Conservation (phyloP, 352 stramenopile genomes). For the Labyrinthula sp. region DNA sequence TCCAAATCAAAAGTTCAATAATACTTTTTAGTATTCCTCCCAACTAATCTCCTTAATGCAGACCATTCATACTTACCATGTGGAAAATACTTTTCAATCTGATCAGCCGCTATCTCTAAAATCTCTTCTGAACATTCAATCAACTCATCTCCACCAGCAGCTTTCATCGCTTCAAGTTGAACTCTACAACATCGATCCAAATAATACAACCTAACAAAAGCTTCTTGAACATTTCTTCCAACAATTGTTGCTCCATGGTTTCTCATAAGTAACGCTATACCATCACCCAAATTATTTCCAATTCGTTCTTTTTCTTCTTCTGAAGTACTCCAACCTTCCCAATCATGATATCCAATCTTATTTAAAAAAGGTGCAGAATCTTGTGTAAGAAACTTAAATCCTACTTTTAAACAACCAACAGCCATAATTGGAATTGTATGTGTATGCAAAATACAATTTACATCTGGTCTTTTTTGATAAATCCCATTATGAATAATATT, state of each 20-base stretch:
- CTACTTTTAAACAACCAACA: constrained; percentile 34
- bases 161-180: constrained; percentile 35
- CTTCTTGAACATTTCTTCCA: constrained; percentile 31
- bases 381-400: constrained; percentile 35
- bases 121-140: constrained; percentile 20
- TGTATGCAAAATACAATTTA: too few species aligned
- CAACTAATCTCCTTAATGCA: background rate
- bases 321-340: constrained; percentile 33
- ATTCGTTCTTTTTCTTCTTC: constrained; percentile 32
- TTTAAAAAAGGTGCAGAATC: constrained; percentile 36
- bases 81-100: constrained; percentile 18
- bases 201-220: constrained; percentile 36
- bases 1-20: too few species aligned
- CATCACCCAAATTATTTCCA: constrained; percentile 33
- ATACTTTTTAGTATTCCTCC: too few species aligned
- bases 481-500: too few species aligned
- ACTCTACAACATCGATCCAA: constrained; percentile 36
- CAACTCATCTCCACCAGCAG: constrained; percentile 32
- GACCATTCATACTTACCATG: background rate
- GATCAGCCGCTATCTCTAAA: constrained; percentile 11
- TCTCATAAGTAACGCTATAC: constrained; percentile 37
- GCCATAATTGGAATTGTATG: constrained; percentile 35
- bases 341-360: constrained; percentile 35
- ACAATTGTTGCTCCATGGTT: constrained; percentile 37
- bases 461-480: too few species aligned